Evolutionary conservation across 352 stramenopile species (phyloP), one percentile per base, ranked within the genome.

Genomic region (Phytophthora tubulina): DNA sequence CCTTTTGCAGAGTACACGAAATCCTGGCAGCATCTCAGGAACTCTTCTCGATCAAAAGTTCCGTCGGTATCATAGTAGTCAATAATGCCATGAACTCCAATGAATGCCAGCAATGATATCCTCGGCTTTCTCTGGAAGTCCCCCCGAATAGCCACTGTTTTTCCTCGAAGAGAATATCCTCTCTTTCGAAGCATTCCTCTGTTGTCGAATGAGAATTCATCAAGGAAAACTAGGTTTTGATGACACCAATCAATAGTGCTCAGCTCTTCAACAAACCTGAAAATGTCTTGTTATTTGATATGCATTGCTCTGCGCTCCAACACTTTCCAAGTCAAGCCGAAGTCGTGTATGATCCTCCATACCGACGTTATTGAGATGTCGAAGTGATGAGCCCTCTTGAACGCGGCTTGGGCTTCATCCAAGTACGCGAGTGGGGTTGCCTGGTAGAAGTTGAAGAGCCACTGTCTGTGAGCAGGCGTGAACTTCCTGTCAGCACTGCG

Each of bases 271-370:
- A 33, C 30, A 8, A 57, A 57, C 3, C 50, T 13, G 44, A 57
- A 57, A 5, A 57, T 42, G 15, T 57, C 50, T 4, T n/a, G 50
- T 15, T 44, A 27, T 30, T 62, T 62, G 27, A 62, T 51, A 7
- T 62, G 54, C 35, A 52, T 51, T 9, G 54, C 54, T n/a, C 30
- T 21, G 0, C 54, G 27, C 39, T 51, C 21, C 21, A 27, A 27
- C 21, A 27, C 21, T 27, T 27, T 27, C 21, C 21, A 1, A 27
- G 21, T 27, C 54, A 14, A 62, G 30, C 14, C 21, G 21, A 27
- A 27, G 21, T 27, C 21, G 21, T 27, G 21, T 27, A 27, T 27
- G 21, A 27, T 27, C 14, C 50, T 15, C 50, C 32, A 56, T 21
- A 56, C 31, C 14, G 50, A 56, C 6, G 50, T 7, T 32, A 32